These are phyloP conservation scores for Pleurotus eryngii DNA, from an alignment of 768 basidiomycete genomes.

Conservation along the genomic window DNA sequence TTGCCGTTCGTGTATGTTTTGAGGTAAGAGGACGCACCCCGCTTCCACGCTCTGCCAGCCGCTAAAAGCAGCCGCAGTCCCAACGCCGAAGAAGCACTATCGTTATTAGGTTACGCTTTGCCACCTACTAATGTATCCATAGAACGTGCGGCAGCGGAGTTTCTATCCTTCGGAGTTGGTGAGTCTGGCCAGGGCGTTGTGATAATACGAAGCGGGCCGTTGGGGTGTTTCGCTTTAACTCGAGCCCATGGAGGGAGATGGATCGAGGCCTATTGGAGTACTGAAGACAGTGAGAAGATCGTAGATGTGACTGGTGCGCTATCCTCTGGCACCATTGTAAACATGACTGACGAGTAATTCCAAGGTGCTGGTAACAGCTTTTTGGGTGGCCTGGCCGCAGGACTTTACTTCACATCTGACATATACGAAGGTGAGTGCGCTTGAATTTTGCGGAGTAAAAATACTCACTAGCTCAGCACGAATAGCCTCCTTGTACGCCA, in stretches of 20 bases:
- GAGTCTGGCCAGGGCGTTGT: constrained; percentile 49
- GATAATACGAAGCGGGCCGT: constrained; percentile 69
- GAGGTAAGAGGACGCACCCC: constrained; percentile 40
- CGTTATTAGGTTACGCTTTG: constrained; percentile 52
- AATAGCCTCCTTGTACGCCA: constrained; percentile 67
- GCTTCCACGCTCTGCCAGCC: background rate
- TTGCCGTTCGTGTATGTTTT: constrained; percentile 62
- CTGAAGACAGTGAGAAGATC: constrained; percentile 41
- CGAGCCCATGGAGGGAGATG: constrained; percentile 41
- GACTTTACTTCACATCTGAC: constrained; percentile 56
- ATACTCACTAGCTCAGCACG: background rate
- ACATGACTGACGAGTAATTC: constrained; percentile 11
- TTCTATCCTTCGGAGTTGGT: constrained; percentile 62
- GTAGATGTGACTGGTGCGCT: constrained; percentile 78
- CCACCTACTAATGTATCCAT: constrained; percentile 50
- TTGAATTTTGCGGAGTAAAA: constrained; percentile 1
- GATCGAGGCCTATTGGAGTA: constrained; percentile 74
- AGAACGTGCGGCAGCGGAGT: constrained; percentile 61
- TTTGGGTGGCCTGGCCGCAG: constrained; percentile 80
- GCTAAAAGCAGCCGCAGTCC: constrained; percentile 44
- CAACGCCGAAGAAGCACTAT: constrained; percentile 81
- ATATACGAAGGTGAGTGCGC: constrained; percentile 57
- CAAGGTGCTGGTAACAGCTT: constrained; percentile 90
- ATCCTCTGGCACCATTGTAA: constrained; percentile 1
- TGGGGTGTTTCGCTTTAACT: constrained; percentile 68